These are phyloP conservation scores for Ogataea wickerhamii DNA, from an alignment of 805 yeast genomes.

Conservation along the genomic window DNA sequence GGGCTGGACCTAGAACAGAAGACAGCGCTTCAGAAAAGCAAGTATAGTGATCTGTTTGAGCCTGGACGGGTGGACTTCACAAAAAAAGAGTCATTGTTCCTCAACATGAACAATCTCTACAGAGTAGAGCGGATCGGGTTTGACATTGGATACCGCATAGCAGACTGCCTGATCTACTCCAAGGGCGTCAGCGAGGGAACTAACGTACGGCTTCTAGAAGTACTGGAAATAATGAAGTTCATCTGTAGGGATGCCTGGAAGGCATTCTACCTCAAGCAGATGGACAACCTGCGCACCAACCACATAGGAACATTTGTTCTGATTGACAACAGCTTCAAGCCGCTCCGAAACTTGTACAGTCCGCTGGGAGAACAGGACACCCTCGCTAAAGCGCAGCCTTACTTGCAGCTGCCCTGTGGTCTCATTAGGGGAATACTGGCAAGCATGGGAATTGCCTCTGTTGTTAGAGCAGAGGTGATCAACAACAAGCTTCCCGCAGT, in stretches of 20 bases:
- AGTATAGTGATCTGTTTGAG: constrained; percentile 13
- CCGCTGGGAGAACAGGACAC: constrained; percentile 43
- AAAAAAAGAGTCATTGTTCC: constrained; percentile 30
- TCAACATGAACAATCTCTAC: constrained; percentile 49
- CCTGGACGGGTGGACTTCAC: constrained; percentile 42
- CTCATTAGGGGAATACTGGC: constrained; percentile 67
- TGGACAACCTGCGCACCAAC: constrained; percentile 89
- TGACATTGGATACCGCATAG: constrained; percentile 35
- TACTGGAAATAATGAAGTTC: constrained; percentile 83
- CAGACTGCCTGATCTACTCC: constrained; percentile 28
- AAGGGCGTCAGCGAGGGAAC: constrained; percentile 20
- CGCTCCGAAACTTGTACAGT: constrained; percentile 49
- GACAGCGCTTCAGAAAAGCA: constrained; percentile 1
- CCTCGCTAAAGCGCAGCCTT: constrained; percentile 41
- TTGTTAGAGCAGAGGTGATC: constrained; percentile 60
- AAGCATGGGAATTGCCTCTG: constrained; percentile 64
- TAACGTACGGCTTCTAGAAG: constrained; percentile 44
- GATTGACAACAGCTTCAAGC: constrained; percentile 61
- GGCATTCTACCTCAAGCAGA: constrained; percentile 72
- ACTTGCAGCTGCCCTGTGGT: constrained; percentile 73
- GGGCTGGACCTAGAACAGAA: constrained; percentile 12
- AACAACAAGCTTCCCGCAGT: constrained; percentile 54
- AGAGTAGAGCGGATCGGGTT: constrained; percentile 72
- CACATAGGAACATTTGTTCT: constrained; percentile 82
- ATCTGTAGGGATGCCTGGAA: constrained; percentile 93